Conservation (phyloP, 352 stramenopile genomes). For the Achlya hypogyna region DNA sequence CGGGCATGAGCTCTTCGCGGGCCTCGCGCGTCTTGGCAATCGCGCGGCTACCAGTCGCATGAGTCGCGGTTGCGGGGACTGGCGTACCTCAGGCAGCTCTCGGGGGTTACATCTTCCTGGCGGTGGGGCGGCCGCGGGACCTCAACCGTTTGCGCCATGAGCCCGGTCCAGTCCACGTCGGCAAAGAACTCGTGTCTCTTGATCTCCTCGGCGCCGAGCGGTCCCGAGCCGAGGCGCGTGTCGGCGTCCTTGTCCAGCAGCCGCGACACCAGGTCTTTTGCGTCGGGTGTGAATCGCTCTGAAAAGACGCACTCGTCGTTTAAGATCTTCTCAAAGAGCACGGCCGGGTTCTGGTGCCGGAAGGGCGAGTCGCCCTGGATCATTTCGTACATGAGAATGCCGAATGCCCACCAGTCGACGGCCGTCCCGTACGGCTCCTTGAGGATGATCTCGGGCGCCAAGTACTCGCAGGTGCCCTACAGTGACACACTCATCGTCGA, state of each 20-base stretch:
- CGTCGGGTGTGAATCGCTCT: slow-evolving; percentile 55
- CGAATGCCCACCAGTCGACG: slow-evolving; percentile 70
- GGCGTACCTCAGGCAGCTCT: slow-evolving; percentile 38
- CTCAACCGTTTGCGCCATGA: slow-evolving; percentile 47
- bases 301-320: slow-evolving; percentile 63
- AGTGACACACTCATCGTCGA: not conserved
- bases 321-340: slow-evolving; percentile 74
- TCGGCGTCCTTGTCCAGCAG: slow-evolving; percentile 48
- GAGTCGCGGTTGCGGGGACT: not conserved
- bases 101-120: slow-evolving; percentile 60
- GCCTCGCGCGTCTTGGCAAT: slow-evolving; percentile 62
- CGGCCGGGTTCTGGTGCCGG: slow-evolving; percentile 47
- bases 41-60: slow-evolving; percentile 23
- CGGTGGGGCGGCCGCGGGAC: slow-evolving; percentile 58
- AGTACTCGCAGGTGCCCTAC: slow-evolving; percentile 56
- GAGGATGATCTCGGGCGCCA: slow-evolving; percentile 60
- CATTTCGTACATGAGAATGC: slow-evolving; percentile 67
- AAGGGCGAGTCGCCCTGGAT: slow-evolving; percentile 68
- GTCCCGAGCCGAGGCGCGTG: slow-evolving; percentile 42
- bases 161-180: slow-evolving; percentile 59
- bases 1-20: slow-evolving; percentile 60
- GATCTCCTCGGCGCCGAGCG: slow-evolving; percentile 57
- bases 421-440: slow-evolving; percentile 61
- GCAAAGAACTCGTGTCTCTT: slow-evolving; percentile 58
- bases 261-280: slow-evolving; percentile 45